Percentiles rank a stretch among this genome's conserved stretches.
Evolutionary conservation across 2,329 filamentous ascomycete species (phyloP).

Genomic region (Neofusicoccum laricinum): DNA sequence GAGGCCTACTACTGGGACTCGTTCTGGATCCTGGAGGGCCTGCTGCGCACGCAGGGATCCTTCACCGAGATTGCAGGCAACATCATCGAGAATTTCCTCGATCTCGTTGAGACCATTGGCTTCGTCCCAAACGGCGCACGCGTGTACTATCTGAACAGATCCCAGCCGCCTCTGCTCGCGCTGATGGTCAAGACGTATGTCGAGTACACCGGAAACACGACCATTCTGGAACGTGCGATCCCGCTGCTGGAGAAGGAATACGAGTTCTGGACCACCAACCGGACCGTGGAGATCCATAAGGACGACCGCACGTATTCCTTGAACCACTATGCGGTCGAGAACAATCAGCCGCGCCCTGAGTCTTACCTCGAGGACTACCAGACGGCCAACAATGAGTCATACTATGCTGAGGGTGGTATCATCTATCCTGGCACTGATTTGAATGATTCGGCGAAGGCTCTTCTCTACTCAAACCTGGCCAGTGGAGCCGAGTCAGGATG

Average conservation of each 20-base stretch:
- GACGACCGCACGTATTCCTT: constrained; percentile 52
- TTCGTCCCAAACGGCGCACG: constrained; percentile 69
- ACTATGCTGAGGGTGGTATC: constrained; percentile 57
- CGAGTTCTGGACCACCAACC: constrained; percentile 61
- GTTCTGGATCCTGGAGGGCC: constrained; percentile 66
- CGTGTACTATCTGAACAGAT: constrained; percentile 65
- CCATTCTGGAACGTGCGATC: constrained; percentile 58
- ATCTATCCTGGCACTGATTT: constrained; percentile 56
- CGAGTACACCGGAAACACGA: constrained; percentile 62
- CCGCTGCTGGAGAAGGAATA: constrained; percentile 64
- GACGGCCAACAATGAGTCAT: constrained; percentile 64
- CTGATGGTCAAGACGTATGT: constrained; percentile 66
- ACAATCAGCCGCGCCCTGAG: constrained; percentile 66
- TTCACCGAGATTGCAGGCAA: constrained; percentile 64
- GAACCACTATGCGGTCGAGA: constrained; percentile 60
- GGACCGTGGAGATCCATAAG: constrained; percentile 53
- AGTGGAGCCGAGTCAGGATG: constrained; percentile 63
- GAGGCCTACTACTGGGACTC: constrained; percentile 72
- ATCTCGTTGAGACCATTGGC: constrained; percentile 62
- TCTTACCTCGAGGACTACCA: constrained; percentile 65
- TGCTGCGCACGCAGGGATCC: constrained; percentile 62
- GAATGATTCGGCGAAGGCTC: constrained; percentile 51
- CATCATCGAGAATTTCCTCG: constrained; percentile 68
- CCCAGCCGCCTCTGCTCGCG: constrained; percentile 63
- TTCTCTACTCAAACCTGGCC: constrained; percentile 61